A percentile compares a stretch with the other conserved stretches of the same genome.
Conservation (phyloP, 192 early-diverging fungal genomes). For the Coemansia sp. region DNA sequence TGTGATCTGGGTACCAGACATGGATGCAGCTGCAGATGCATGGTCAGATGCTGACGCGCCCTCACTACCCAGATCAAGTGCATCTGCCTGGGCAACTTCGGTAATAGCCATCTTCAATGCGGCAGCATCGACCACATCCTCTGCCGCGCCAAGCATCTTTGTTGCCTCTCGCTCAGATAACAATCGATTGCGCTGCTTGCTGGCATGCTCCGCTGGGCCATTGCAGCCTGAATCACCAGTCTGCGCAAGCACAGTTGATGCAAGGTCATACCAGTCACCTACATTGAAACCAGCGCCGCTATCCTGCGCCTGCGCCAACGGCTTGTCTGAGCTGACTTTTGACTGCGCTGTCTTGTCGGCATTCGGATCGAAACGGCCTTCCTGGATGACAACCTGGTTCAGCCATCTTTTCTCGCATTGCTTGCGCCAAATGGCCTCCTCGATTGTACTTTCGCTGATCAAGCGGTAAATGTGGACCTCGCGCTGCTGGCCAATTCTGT, state of each 20-base stretch:
- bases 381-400: constrained; percentile 77
- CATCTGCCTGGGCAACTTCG: constrained; percentile 43
- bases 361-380: constrained; percentile 67
- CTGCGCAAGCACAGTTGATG: constrained; percentile 24
- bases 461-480: constrained; percentile 80
- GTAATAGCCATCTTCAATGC: constrained; percentile 33
- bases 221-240: background rate
- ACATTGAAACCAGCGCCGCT: constrained; percentile 11
- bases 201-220: background rate
- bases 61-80: constrained; percentile 35
- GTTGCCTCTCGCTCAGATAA: constrained; percentile 29
- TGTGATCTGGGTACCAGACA: background rate
- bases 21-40: constrained; percentile 1
- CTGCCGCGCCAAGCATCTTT: constrained; percentile 16
- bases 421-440: constrained; percentile 77
- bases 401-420: constrained; percentile 78
- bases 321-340: background rate
- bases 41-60: background rate
- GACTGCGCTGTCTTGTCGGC: constrained; percentile 36
- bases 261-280: constrained; percentile 50
- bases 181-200: background rate
- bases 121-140: constrained; percentile 39
- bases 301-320: background rate
- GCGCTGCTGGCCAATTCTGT: constrained; percentile 89
- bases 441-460: constrained; percentile 69